These are phyloP conservation scores for Colletotrichum salicis DNA, from an alignment of 2,329 filamentous ascomycete species.

Conservation along the genomic window DNA sequence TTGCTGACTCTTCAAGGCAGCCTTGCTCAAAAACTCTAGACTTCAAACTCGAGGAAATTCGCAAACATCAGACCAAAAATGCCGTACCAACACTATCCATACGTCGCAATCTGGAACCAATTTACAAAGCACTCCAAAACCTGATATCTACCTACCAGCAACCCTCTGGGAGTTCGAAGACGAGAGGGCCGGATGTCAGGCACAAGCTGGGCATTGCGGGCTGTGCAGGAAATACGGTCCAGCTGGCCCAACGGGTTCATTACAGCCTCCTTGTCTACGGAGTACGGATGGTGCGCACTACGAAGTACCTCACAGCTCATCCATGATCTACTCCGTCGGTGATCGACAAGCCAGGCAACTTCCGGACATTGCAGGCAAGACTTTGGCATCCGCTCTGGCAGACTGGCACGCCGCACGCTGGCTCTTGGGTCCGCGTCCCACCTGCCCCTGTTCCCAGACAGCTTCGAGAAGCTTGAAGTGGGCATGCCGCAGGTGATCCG, in stretches of 20 bases:
- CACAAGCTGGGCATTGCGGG: background rate
- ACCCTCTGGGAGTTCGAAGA: background rate
- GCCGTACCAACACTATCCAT: background rate
- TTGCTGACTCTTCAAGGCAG: background rate
- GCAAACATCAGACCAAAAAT: background rate
- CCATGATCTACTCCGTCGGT: too few relatives aligned
- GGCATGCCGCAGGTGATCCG: slow-evolving; percentile 16
- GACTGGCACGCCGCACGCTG: too few relatives aligned
- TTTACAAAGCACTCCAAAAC: background rate
- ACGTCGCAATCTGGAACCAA: background rate
- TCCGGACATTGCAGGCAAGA: background rate
- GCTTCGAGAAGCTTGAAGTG: slow-evolving; percentile 32
- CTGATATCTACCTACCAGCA: background rate
- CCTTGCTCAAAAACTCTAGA: background rate
- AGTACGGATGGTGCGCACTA: background rate
- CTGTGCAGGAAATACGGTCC: slow-evolving; percentile 8
- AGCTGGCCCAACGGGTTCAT: background rate
- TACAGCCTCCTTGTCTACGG: background rate
- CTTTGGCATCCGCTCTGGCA: background rate
- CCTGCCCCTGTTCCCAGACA: slow-evolving; percentile 18
- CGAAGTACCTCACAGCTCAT: background rate
- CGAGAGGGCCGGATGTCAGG: background rate
- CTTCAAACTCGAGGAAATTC: background rate
- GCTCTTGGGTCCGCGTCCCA: background rate
- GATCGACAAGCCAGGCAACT: background rate